Conservation (phyloP, 768 basidiomycete species). For the Trametes cubensis region DNA sequence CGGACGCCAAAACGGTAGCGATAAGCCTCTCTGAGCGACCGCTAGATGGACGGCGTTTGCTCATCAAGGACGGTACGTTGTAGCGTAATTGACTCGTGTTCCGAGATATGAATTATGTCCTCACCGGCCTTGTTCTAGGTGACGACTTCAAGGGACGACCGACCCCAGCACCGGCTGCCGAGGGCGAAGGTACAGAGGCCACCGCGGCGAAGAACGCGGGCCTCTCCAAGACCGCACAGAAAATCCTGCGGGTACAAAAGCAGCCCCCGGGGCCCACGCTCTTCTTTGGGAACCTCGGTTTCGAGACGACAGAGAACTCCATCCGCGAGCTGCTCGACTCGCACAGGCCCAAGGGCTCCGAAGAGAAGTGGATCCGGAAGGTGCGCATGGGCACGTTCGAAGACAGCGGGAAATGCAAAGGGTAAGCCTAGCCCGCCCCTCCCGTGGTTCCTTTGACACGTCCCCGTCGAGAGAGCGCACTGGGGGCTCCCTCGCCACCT, state of each 20-base stretch:
- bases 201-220: slow-evolving; percentile 22
- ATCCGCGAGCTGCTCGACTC: slow-evolving; percentile 75
- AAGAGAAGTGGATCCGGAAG: slow-evolving; percentile 66
- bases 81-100: background rate
- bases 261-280: slow-evolving; percentile 84
- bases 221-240: slow-evolving; percentile 71
- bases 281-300: slow-evolving; percentile 92
- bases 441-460: background rate
- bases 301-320: slow-evolving; percentile 80
- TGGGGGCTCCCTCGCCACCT: too few relatives aligned
- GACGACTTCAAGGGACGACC: slow-evolving; percentile 76
- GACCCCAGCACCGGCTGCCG: slow-evolving; percentile 43
- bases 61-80: slow-evolving; percentile 88
- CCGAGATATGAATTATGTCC: background rate
- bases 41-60: slow-evolving; percentile 80
- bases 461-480: background rate
- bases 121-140: slow-evolving; percentile 46
- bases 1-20: slow-evolving; percentile 73
- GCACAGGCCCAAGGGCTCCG: slow-evolving; percentile 48
- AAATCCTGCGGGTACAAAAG: slow-evolving; percentile 76
- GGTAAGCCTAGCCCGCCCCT: slow-evolving; percentile 53
- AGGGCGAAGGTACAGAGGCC: slow-evolving; percentile 27
- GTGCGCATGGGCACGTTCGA: slow-evolving; percentile 95
- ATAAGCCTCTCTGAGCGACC: slow-evolving; percentile 81
- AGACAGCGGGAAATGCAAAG: slow-evolving; percentile 93